Evolutionary conservation across 257 asterid genomes (phyloP).

Genomic region (Nicotiana tabacum): DNA sequence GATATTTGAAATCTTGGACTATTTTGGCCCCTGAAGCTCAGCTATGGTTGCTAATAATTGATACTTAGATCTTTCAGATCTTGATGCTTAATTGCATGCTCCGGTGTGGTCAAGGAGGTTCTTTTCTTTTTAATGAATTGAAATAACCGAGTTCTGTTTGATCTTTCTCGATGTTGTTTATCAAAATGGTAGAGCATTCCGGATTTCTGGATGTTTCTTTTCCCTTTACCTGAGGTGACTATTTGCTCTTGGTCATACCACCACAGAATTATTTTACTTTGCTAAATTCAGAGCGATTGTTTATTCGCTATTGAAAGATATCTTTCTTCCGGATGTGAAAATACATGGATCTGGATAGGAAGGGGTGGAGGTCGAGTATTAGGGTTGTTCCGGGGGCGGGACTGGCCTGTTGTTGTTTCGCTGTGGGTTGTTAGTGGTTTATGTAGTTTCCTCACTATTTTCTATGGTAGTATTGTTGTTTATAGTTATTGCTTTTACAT

Average conservation of each 20-base stretch:
- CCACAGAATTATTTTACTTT: neutral
- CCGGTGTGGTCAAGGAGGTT: neutral
- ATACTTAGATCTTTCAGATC: neutral
- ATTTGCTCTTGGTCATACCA: neutral
- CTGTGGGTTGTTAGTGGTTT: too few species aligned
- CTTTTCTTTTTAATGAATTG: neutral
- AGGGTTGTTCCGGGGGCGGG: too few species aligned
- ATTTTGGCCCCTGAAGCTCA: neutral
- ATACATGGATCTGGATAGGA: neutral
- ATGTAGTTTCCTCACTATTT: too few species aligned
- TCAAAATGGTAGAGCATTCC: neutral
- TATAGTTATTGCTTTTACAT: too few species aligned
- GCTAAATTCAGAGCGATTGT: neutral
- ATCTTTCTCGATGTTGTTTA: neutral
- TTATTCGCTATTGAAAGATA: neutral
- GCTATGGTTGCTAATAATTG: neutral
- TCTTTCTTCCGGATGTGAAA: neutral
- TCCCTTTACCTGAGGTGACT: neutral
- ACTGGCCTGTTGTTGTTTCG: too few species aligned
- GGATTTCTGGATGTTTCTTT: neutral
- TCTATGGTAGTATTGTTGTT: too few species aligned
- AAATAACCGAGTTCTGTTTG: neutral
- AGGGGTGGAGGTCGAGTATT: too few species aligned
- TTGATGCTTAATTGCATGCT: neutral
- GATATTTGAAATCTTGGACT: neutral